These are phyloP conservation scores for Sporormia fimetaria DNA, from an alignment of 495 filamentous ascomycete species.

Conservation along the genomic window DNA sequence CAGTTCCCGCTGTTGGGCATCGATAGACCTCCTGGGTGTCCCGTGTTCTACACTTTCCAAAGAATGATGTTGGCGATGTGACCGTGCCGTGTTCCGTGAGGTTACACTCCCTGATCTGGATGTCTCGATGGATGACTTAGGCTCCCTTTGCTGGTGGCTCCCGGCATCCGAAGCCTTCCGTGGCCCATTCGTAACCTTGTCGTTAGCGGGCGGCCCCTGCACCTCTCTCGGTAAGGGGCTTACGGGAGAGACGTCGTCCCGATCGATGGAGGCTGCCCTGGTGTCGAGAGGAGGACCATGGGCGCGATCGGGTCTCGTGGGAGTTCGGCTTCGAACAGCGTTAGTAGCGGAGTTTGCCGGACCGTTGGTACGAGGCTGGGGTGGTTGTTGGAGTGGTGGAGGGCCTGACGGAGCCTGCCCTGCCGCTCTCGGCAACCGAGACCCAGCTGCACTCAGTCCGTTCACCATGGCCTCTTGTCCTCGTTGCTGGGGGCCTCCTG, in stretches of 20 bases:
- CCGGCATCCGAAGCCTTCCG: conserved; percentile 17
- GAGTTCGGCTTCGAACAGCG: conserved; percentile 44
- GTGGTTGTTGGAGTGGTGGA: conserved; percentile 76
- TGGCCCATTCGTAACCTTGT: conserved; percentile 6
- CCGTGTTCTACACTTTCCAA: conserved; percentile 24
- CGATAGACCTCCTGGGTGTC: conserved; percentile 22
- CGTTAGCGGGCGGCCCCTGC: background rate
- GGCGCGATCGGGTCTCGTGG: conserved; percentile 36
- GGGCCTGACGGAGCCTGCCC: conserved; percentile 68
- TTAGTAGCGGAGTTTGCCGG: conserved; percentile 1
- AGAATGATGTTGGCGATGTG: conserved; percentile 24
- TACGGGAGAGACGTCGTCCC: conserved; percentile 42
- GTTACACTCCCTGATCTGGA: conserved; percentile 16
- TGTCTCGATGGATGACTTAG: conserved; percentile 20
- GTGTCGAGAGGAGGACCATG: conserved; percentile 44
- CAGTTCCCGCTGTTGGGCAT: conserved; percentile 16
- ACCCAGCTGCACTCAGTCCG: conserved; percentile 29
- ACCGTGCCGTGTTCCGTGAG: conserved; percentile 23
- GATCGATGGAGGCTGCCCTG: conserved; percentile 37
- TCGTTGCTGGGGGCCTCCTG: conserved; percentile 17
- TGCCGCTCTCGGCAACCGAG: conserved; percentile 60
- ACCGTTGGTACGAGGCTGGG: conserved; percentile 52
- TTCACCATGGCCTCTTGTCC: conserved; percentile 30
- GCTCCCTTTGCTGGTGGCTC: conserved; percentile 7
- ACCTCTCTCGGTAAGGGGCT: conserved; percentile 9